Evolutionary conservation across 257 asterid species (phyloP).

Genomic region (Solanum piurae): DNA sequence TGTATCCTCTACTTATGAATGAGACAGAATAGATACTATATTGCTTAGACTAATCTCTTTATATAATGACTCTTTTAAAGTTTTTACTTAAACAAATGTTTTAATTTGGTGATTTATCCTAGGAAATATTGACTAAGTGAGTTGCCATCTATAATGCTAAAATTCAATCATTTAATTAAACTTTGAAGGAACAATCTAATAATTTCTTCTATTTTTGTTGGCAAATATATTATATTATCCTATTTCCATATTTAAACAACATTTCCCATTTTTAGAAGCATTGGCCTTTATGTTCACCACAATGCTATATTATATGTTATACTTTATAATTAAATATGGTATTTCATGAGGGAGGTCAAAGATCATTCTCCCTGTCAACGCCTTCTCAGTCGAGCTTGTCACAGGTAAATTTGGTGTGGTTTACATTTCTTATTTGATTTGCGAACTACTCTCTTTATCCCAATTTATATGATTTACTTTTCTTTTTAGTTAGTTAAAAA

Average conservation of each 20-base stretch:
- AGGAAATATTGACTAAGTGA: background rate
- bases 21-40: background rate
- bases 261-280: background rate
- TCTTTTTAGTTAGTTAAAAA: fast-evolving
- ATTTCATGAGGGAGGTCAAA: background rate
- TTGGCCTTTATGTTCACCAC: background rate
- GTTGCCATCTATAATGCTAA: background rate
- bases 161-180: background rate
- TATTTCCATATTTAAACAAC: background rate
- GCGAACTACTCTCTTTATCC: background rate
- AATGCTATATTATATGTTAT: background rate
- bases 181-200: background rate
- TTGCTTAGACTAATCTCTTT: background rate
- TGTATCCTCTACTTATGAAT: background rate
- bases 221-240: background rate
- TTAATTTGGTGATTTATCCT: background rate
- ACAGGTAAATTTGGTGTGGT: background rate
- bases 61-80: background rate
- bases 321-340: background rate
- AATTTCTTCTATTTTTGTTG: background rate
- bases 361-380: background rate
- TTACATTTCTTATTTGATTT: background rate
- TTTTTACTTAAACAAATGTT: background rate
- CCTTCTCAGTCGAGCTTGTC: background rate
- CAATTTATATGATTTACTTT: too few relatives aligned